Percentiles rank a stretch among this genome's conserved stretches.
phyloP scores from a whole-genome alignment of 352 stramenopile genomes.

The Phytophthora ramorum region DNA sequence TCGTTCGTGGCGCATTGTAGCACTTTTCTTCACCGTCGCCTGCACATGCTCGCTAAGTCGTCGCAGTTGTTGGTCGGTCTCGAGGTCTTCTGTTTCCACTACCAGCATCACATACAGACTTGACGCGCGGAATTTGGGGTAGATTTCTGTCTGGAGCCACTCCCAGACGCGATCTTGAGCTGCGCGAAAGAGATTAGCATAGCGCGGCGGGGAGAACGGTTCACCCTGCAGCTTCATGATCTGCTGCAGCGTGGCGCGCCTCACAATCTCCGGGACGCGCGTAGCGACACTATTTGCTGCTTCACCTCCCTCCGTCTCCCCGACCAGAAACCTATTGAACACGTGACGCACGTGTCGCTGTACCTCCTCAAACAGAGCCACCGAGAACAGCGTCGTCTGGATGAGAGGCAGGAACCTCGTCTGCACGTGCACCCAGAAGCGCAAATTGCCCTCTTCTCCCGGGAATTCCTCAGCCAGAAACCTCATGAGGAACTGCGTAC shows the following conservation, averaged over 20 bases:
- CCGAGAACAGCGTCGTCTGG: slow-evolving; percentile 63
- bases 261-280: slow-evolving; percentile 54
- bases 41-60: slow-evolving; percentile 72
- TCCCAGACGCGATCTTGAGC: slow-evolving; percentile 77
- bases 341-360: slow-evolving; percentile 66
- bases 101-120: slow-evolving; percentile 71
- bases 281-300: slow-evolving; percentile 31
- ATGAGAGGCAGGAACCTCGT: slow-evolving; percentile 75
- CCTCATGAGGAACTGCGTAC: slow-evolving; percentile 62
- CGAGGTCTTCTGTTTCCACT: slow-evolving; percentile 75
- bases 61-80: slow-evolving; percentile 66
- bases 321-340: slow-evolving; percentile 73
- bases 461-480: slow-evolving; percentile 49
- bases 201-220: slow-evolving; percentile 74
- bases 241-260: slow-evolving; percentile 65
- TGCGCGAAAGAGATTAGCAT: slow-evolving; percentile 72
- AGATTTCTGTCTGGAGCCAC: slow-evolving; percentile 72
- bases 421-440: slow-evolving; percentile 82
- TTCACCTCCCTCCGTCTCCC: slow-evolving; percentile 12
- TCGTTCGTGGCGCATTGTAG: slow-evolving; percentile 36
- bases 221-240: slow-evolving; percentile 80
- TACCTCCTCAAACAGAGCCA: slow-evolving; percentile 79
- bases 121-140: slow-evolving; percentile 66
- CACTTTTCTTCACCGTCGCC: slow-evolving; percentile 40
- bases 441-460: slow-evolving; percentile 55